Evolutionary conservation across 148 eudicot species (phyloP).

Genomic region (Chenopodium album): DNA sequence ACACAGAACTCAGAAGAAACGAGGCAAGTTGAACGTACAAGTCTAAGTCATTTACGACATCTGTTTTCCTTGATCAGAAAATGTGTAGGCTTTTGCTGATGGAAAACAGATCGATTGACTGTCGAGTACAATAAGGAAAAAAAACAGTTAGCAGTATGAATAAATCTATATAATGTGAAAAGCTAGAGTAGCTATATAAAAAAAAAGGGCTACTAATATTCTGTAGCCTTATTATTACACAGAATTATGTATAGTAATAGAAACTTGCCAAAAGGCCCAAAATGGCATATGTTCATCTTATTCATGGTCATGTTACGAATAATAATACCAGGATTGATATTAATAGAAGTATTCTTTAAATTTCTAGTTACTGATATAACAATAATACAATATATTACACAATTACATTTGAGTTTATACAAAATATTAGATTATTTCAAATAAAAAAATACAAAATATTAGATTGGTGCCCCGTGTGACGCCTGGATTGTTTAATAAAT

Average conservation of each 20-base stretch:
- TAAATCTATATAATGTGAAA: not conserved
- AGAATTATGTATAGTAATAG: not conserved
- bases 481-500: too few relatives aligned
- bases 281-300: not conserved
- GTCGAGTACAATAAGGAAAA: not conserved
- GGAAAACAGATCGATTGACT: not conserved
- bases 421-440: too few relatives aligned
- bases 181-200: not conserved
- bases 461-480: too few relatives aligned
- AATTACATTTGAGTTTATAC: too few relatives aligned
- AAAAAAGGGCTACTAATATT: not conserved
- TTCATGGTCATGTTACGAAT: not conserved
- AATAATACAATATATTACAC: too few relatives aligned
- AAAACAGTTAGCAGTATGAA: not conserved
- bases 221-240: not conserved
- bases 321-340: not conserved
- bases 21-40: not conserved
- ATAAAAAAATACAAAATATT: too few relatives aligned
- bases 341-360: too few relatives aligned
- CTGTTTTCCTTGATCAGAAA: not conserved
- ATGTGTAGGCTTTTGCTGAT: slow-evolving; percentile 1
- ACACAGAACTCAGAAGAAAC: not conserved
- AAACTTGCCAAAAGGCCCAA: not conserved
- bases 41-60: not conserved
- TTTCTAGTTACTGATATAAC: too few relatives aligned